These are phyloP conservation scores for Heliosperma pusillum DNA, from an alignment of 148 eudicot species.

Conservation along the genomic window DNA sequence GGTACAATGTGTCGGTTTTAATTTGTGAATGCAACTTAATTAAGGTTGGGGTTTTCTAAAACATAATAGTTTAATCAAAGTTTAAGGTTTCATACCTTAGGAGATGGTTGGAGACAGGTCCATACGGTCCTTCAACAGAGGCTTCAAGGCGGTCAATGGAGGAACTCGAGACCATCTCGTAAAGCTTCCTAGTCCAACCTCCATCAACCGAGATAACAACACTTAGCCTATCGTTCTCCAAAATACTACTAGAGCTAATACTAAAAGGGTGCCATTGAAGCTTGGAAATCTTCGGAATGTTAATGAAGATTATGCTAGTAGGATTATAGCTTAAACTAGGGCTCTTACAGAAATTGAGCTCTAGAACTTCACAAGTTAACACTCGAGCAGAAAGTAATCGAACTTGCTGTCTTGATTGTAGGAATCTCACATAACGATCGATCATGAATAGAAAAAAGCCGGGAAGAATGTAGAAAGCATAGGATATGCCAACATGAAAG, in stretches of 20 bases:
- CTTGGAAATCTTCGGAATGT: constrained; percentile 75
- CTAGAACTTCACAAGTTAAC: constrained; percentile 54
- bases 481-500: constrained; percentile 48
- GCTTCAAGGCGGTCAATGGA: constrained; percentile 58
- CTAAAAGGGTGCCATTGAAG: constrained; percentile 97
- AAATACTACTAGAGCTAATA: constrained; percentile 50
- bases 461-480: constrained; percentile 43
- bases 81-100: constrained; percentile 47
- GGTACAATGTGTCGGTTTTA: not conserved
- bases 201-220: constrained; percentile 71
- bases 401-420: constrained; percentile 40
- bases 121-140: constrained; percentile 88
- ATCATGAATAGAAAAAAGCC: constrained; percentile 49
- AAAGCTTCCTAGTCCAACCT: constrained; percentile 70
- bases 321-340: constrained; percentile 62
- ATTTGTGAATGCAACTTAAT: too few relatives aligned
- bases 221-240: constrained; percentile 75
- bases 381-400: constrained; percentile 45
- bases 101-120: constrained; percentile 61
- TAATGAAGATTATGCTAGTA: constrained; percentile 69
- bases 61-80: too few relatives aligned
- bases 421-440: constrained; percentile 49
- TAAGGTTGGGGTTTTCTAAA: too few relatives aligned
- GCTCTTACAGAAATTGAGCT: constrained; percentile 80
- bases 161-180: constrained; percentile 48